phyloP scores from a whole-genome alignment of 768 basidiomycete genomes.

The Omphalotus guepiniiformis region DNA sequence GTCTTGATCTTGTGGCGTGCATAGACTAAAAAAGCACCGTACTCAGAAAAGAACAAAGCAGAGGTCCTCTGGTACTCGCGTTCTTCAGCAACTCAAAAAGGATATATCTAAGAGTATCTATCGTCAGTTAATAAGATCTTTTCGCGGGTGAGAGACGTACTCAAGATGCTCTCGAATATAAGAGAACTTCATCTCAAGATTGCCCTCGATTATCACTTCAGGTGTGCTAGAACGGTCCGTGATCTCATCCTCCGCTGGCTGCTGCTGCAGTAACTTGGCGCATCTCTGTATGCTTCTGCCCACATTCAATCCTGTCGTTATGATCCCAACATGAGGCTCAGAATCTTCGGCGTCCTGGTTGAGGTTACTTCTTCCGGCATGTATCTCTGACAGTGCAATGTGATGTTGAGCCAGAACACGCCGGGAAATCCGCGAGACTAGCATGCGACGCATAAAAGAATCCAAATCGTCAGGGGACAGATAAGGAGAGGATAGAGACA shows the following conservation, averaged over 20 bases:
- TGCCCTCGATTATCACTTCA: constrained; percentile 69
- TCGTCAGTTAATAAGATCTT: neutral
- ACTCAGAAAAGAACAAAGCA: neutral
- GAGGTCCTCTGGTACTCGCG: constrained; percentile 37
- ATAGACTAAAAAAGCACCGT: constrained; percentile 49
- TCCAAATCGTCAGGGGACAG: constrained; percentile 77
- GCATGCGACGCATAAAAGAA: constrained; percentile 87
- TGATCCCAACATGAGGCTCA: constrained; percentile 76
- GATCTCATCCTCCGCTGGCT: constrained; percentile 36
- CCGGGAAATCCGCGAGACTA: constrained; percentile 84
- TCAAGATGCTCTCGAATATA: constrained; percentile 88
- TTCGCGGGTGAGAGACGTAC: constrained; percentile 33
- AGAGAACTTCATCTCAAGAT: constrained; percentile 63
- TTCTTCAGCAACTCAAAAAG: constrained; percentile 90
- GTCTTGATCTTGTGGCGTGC: constrained; percentile 57
- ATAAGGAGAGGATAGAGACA: constrained; percentile 80
- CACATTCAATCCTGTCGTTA: constrained; percentile 71
- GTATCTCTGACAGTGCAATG: constrained; percentile 68
- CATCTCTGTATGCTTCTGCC: constrained; percentile 71
- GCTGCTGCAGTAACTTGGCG: constrained; percentile 46
- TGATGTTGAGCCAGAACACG: constrained; percentile 90
- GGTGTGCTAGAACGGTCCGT: constrained; percentile 41
- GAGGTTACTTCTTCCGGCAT: constrained; percentile 31
- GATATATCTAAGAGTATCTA: constrained; percentile 55
- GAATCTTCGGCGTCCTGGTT: constrained; percentile 20